Conservation (phyloP, 148 eudicot genomes). For the Arbutus unedo region DNA sequence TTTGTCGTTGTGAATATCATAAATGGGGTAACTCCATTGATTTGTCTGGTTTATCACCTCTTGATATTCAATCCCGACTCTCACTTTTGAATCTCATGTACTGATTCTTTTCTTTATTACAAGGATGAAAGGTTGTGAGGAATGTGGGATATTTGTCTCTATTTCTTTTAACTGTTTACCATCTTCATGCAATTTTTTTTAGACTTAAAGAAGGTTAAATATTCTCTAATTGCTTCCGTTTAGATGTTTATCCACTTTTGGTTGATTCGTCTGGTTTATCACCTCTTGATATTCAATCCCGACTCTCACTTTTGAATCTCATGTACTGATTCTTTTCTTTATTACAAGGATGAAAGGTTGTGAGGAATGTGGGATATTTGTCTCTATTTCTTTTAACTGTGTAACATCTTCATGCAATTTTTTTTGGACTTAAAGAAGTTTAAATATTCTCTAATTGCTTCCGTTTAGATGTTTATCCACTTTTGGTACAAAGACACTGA, state of each 20-base stretch:
- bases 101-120: not conserved
- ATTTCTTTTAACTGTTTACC: not conserved
- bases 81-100: not conserved
- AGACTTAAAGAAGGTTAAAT: not conserved
- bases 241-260: not conserved
- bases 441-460: not conserved
- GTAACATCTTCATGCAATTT: not conserved
- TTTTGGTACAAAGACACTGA: not conserved
- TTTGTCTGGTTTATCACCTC: not conserved
- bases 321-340: not conserved
- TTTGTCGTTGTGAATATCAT: not conserved
- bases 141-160: not conserved
- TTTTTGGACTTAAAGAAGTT: not conserved
- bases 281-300: not conserved
- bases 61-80: not conserved
- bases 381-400: not conserved
- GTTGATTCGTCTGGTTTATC: not conserved
- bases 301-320: not conserved
- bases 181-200: not conserved
- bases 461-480: not conserved
- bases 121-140: not conserved
- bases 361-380: not conserved
- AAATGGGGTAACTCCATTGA: not conserved
- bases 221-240: not conserved
- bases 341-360: not conserved